A percentile compares a stretch with the other conserved stretches of the same genome.
These are phyloP conservation scores for Clitopilus passeckerianus DNA, from an alignment of 768 basidiomycete genomes.

Conservation along the genomic window DNA sequence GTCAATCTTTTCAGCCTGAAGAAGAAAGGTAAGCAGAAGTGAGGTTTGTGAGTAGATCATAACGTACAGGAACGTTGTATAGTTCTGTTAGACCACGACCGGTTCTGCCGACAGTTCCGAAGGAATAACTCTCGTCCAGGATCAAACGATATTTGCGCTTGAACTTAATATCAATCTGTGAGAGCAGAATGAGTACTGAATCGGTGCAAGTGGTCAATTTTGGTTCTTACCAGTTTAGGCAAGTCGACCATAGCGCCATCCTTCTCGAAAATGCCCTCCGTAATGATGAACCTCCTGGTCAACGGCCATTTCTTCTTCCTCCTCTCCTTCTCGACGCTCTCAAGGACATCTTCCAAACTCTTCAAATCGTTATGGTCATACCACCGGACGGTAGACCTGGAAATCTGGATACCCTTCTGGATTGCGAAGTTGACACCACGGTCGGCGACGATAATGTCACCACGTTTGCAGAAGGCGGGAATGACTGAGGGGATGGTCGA, in stretches of 20 bases:
- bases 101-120: constrained; percentile 88
- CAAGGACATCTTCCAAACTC: constrained; percentile 84
- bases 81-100: constrained; percentile 94
- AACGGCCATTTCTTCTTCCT: constrained; percentile 78
- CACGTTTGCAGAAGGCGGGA: constrained; percentile 95
- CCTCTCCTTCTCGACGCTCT: constrained; percentile 81
- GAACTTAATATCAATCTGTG: constrained; percentile 85
- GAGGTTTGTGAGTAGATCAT: not conserved
- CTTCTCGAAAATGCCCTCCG: constrained; percentile 95
- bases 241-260: constrained; percentile 91
- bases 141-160: constrained; percentile 96
- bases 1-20: constrained; percentile 82
- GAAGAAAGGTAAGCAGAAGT: not conserved
- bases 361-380: constrained; percentile 94
- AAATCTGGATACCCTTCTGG: constrained; percentile 94
- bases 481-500: constrained; percentile 91
- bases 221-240: constrained; percentile 73
- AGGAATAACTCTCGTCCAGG: constrained; percentile 90
- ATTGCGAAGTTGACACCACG: constrained; percentile 94
- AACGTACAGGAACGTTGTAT: constrained; percentile 83
- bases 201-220: not conserved
- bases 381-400: constrained; percentile 88
- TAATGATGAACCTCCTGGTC: constrained; percentile 91
- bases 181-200: not conserved
- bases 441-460: constrained; percentile 97